Evolutionary conservation across 805 yeast genomes (phyloP).

Genomic region (Scheffersomyces amazonensis): DNA sequence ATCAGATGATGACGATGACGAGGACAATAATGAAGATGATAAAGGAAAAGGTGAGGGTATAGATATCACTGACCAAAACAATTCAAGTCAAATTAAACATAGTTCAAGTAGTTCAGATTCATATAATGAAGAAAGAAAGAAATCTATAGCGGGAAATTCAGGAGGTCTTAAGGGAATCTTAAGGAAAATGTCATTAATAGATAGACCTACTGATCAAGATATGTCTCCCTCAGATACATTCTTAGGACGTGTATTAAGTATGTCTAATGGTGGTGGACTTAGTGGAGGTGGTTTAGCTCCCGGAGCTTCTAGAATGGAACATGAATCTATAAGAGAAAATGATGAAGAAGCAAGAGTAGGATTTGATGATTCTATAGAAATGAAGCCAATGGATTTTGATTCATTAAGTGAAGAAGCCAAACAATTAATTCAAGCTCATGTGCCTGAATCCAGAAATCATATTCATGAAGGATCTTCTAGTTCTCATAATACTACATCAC

Average conservation of each 20-base stretch:
- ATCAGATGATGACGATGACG: not conserved
- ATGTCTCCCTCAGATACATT: slow-evolving; percentile 33
- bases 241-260: slow-evolving; percentile 32
- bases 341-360: slow-evolving; percentile 38
- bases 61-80: not conserved
- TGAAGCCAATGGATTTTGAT: slow-evolving; percentile 41
- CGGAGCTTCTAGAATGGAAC: slow-evolving; percentile 28
- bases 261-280: slow-evolving; percentile 21
- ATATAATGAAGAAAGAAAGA: not conserved
- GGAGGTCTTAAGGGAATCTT: slow-evolving; percentile 27
- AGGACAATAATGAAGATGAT: slow-evolving; percentile 6
- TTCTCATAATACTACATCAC: too few species aligned
- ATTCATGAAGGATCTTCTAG: not conserved
- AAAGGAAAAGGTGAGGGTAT: slow-evolving; percentile 9
- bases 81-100: not conserved
- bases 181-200: slow-evolving; percentile 34
- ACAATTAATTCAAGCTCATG: slow-evolving; percentile 50
- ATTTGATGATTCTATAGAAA: slow-evolving; percentile 39
- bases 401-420: slow-evolving; percentile 51
- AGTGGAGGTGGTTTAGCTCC: slow-evolving; percentile 44
- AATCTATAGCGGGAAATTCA: slow-evolving; percentile 4
- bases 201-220: slow-evolving; percentile 18
- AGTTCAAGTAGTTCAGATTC: not conserved
- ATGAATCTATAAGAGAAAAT: slow-evolving; percentile 17
- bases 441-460: slow-evolving; percentile 20